Percentiles rank a stretch among this genome's conserved stretches.
Conservation (phyloP, 257 asterid genomes). For the Anisodus tanguticus region DNA sequence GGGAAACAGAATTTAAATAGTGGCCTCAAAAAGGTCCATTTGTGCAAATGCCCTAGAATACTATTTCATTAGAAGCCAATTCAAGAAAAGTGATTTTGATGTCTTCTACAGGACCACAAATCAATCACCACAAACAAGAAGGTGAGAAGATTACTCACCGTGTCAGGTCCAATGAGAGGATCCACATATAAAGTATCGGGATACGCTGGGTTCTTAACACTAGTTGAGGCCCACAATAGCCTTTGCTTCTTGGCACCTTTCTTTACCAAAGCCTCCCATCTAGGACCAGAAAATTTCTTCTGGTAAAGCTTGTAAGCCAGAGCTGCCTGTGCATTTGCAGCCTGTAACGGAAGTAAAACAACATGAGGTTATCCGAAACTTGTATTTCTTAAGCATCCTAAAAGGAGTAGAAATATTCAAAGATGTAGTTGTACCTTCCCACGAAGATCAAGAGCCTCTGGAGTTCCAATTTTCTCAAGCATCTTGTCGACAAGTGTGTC, state of each 20-base stretch:
- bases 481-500: slow-evolving; percentile 94
- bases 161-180: slow-evolving; percentile 99
- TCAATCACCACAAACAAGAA: slow-evolving; percentile 34
- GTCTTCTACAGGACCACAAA: slow-evolving; percentile 16
- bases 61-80: too few species aligned
- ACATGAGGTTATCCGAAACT: slow-evolving; percentile 18
- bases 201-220: slow-evolving; percentile 98
- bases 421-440: slow-evolving; percentile 72
- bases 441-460: slow-evolving; percentile 93
- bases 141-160: slow-evolving; percentile 63
- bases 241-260: slow-evolving; percentile 99
- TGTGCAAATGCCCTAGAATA: background rate
- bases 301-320: slow-evolving; percentile 91
- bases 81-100: background rate
- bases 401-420: background rate
- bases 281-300: slow-evolving; percentile 95
- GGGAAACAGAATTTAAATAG: background rate
- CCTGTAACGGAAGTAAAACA: slow-evolving; percentile 51
- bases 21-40: background rate
- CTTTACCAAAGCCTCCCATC: slow-evolving; percentile 99
- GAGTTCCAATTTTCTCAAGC: slow-evolving; percentile 95
- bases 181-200: slow-evolving; percentile 96
- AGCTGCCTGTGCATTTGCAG: slow-evolving; percentile 99
- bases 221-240: slow-evolving; percentile 98
- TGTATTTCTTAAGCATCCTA: background rate